A percentile compares a stretch with the other conserved stretches of the same genome.
These are phyloP conservation scores for Sanghuangporus sanghuang DNA, from an alignment of 1,284 basidiomycete species.

Conservation along the genomic window DNA sequence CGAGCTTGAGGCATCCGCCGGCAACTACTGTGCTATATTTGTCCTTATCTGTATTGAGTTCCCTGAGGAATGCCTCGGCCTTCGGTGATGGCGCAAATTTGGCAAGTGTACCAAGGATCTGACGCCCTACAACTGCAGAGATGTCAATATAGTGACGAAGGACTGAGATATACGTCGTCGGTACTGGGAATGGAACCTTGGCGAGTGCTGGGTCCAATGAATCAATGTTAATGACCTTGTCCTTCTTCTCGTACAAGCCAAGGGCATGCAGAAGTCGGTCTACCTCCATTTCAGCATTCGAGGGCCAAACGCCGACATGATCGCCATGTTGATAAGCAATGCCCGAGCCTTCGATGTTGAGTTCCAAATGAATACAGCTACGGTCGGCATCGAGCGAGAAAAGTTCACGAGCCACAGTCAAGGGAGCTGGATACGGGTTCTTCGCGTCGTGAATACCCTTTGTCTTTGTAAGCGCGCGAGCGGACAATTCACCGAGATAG, in stretches of 20 bases:
- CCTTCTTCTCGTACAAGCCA: slow-evolving; percentile 75
- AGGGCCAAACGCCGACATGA: slow-evolving; percentile 96
- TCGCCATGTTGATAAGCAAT: slow-evolving; percentile 99
- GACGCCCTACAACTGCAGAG: slow-evolving; percentile 88
- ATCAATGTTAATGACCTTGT: slow-evolving; percentile 85
- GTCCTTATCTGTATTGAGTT: slow-evolving; percentile 84
- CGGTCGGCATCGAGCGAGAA: slow-evolving; percentile 74
- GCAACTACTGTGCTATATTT: slow-evolving; percentile 74
- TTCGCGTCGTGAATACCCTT: slow-evolving; percentile 95
- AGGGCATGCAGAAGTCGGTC: slow-evolving; percentile 84
- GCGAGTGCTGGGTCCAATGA: slow-evolving; percentile 96
- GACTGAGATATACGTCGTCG: slow-evolving; percentile 92
- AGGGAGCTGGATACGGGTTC: slow-evolving; percentile 91
- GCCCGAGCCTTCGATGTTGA: slow-evolving; percentile 91
- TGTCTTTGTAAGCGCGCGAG: slow-evolving; percentile 84
- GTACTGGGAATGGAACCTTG: slow-evolving; percentile 97
- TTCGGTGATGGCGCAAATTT: slow-evolving; percentile 85
- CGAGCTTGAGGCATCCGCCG: slow-evolving; percentile 83
- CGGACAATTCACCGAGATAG: slow-evolving; percentile 87
- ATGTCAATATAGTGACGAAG: slow-evolving; percentile 98
- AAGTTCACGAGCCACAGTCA: slow-evolving; percentile 76
- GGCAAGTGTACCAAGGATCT: slow-evolving; percentile 82
- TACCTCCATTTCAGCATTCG: slow-evolving; percentile 90
- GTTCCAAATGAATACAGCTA: slow-evolving; percentile 94
- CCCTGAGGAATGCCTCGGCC: slow-evolving; percentile 71